phyloP scores from a whole-genome alignment of 352 stramenopile species.

The Plasmopara viticola region DNA sequence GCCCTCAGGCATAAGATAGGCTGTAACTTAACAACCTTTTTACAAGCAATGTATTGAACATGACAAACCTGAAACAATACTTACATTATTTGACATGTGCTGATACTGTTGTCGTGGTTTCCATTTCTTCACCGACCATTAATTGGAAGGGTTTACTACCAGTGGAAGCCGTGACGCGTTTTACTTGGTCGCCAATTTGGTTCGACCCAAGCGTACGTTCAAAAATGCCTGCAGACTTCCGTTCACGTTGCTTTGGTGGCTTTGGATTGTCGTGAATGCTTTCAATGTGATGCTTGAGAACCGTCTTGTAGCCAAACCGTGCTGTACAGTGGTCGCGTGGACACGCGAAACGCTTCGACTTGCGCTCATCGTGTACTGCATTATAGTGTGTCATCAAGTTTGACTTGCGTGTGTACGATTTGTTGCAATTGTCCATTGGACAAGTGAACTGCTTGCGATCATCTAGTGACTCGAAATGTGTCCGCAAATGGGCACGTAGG shows the following conservation, averaged over 20 bases:
- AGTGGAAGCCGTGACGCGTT: not conserved
- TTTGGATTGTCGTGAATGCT: slow-evolving; percentile 48
- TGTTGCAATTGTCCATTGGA: slow-evolving; percentile 48
- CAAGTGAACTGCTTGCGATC: slow-evolving; percentile 59
- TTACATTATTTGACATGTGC: not conserved
- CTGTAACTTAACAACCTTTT: not conserved
- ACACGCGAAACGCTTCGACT: slow-evolving; percentile 60
- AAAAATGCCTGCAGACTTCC: slow-evolving; percentile 27
- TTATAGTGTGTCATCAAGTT: slow-evolving; percentile 79
- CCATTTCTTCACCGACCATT: not conserved
- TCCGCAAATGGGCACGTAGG: slow-evolving; percentile 51
- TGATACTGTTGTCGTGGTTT: not conserved
- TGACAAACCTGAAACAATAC: not conserved
- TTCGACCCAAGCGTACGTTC: slow-evolving; percentile 31
- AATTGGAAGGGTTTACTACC: not conserved
- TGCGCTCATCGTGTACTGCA: slow-evolving; percentile 50
- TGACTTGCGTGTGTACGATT: slow-evolving; percentile 58
- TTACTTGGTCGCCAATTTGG: slow-evolving; percentile 17
- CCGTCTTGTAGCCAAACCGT: slow-evolving; percentile 71
- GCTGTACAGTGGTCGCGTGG: slow-evolving; percentile 46
- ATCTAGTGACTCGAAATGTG: slow-evolving; percentile 56
- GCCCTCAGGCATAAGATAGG: slow-evolving; percentile 76
- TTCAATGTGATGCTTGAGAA: slow-evolving; percentile 54
- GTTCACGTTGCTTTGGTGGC: slow-evolving; percentile 19
- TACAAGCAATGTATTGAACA: not conserved